Evolutionary conservation across 148 eudicot genomes (phyloP), one percentile per base, ranked within the genome.

Genomic region (Nyssa sinensis): DNA sequence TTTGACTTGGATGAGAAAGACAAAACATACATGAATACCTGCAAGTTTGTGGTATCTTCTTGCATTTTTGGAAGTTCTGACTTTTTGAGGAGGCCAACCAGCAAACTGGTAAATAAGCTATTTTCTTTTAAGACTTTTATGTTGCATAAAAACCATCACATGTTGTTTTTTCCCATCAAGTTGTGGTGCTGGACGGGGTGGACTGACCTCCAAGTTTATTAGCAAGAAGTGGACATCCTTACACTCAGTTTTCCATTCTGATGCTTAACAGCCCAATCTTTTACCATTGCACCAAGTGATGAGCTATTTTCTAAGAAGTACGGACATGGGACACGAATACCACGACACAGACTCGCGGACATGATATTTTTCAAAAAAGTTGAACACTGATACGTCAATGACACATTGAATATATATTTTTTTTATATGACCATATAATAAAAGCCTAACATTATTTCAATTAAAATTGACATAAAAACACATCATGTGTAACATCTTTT

Each of bases 51-150:
- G 58, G 98, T 94, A 25, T 92, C 98, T 32, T 94, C 98, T 59
- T 94, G 98, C 87, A 94, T 92, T 66, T 94, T 94, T 76, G 97
- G 98, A 64, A 94, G 94, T 87, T 94, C 97, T 35, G 98, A 94
- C 80, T 94, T 92, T 78, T 76, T 94, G 81, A 87, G 98, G 82
- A 80, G 97, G 75, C 98, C 98, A 24, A 80, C 97, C 61, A 90
- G 94, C 87, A 92, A 81, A 85, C 69, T 86, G 91, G 98, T 88
- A 81, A 74, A 72, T 76, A 71, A 82, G 64, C 35, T 64, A 30
- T 72, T n/a, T 75, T 77, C 23, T 72, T 74, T 66, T 24, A 65
- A 3, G 12, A 11, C 3, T 44, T 44, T 1, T 44, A 44, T 11
- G 51, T 11, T 19, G 1, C 51, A 11, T 44, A 44, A 44, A 44